phyloP scores from a whole-genome alignment of 257 asterid genomes.

The Cruciata laevipes region DNA sequence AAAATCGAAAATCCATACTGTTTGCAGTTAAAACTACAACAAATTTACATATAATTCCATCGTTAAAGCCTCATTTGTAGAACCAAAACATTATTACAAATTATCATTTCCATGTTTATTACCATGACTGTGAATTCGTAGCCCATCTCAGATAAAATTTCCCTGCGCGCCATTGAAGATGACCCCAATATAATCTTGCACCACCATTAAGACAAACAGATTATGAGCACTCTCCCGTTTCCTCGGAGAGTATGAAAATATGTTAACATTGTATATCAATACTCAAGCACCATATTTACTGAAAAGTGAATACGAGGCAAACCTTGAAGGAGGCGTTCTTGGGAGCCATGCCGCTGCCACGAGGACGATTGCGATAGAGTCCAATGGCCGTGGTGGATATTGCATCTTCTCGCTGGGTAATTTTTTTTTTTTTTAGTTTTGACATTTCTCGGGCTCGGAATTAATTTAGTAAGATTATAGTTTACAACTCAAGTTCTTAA shows the following conservation, averaged over 20 bases:
- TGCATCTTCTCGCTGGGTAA: background rate
- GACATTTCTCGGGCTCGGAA: too few relatives aligned
- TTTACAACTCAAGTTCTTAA: too few relatives aligned
- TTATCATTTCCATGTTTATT: constrained; percentile 3
- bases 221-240: background rate
- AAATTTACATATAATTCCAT: background rate
- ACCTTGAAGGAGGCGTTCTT: constrained; percentile 39
- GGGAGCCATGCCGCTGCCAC: constrained; percentile 21
- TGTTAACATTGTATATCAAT: too few relatives aligned
- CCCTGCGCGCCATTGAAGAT: constrained; percentile 65
- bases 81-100: background rate
- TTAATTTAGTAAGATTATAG: too few relatives aligned
- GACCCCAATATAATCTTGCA: constrained; percentile 75
- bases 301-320: background rate
- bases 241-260: background rate
- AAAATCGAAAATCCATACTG: background rate
- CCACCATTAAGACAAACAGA: background rate
- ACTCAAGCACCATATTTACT: background rate
- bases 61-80: too few relatives aligned
- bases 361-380: background rate
- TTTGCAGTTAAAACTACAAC: background rate
- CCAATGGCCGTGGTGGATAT: constrained; percentile 1
- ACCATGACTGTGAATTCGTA: constrained; percentile 62
- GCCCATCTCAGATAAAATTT: constrained; percentile 72
- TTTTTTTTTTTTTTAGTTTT: too few relatives aligned